Percentiles rank a stretch among this genome's conserved stretches.
These are phyloP conservation scores for Xerocomus potaroensis DNA, from an alignment of 768 basidiomycete species.

Conservation along the genomic window DNA sequence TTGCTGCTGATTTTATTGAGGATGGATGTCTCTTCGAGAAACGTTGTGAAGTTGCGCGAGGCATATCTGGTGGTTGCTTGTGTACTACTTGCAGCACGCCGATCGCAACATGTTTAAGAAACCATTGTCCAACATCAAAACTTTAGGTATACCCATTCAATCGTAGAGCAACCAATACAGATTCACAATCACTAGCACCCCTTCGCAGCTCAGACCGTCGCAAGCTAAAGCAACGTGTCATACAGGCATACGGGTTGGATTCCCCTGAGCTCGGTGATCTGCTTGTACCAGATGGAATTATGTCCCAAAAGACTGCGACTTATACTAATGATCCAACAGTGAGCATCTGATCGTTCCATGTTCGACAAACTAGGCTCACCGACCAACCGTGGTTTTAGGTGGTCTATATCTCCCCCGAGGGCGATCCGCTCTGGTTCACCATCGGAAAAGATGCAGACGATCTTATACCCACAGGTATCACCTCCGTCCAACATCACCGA, in stretches of 20 bases:
- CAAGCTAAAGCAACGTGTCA: slow-evolving; percentile 60
- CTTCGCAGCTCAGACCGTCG: slow-evolving; percentile 69
- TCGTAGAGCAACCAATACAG: neutral
- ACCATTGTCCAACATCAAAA: slow-evolving; percentile 62
- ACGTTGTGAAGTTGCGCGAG: slow-evolving; percentile 72
- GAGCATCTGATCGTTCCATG: neutral
- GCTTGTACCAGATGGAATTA: slow-evolving; percentile 71
- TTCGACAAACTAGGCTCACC: neutral
- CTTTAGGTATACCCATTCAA: slow-evolving; percentile 41
- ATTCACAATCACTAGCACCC: slow-evolving; percentile 40
- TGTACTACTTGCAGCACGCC: too few species aligned
- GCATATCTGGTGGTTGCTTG: slow-evolving; percentile 44
- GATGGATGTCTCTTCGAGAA: slow-evolving; percentile 68
- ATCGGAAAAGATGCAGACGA: slow-evolving; percentile 63
- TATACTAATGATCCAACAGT: slow-evolving; percentile 66
- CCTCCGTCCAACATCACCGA: neutral
- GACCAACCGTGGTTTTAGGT: slow-evolving; percentile 37
- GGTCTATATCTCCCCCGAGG: slow-evolving; percentile 57
- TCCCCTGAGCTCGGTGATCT: slow-evolving; percentile 58
- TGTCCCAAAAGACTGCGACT: slow-evolving; percentile 62
- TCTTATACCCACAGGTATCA: slow-evolving; percentile 64
- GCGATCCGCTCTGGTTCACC: slow-evolving; percentile 78
- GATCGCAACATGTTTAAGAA: slow-evolving; percentile 74
- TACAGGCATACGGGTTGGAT: slow-evolving; percentile 40
- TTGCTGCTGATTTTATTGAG: slow-evolving; percentile 41